phyloP scores from a whole-genome alignment of 2,329 filamentous ascomycete genomes.

The Trichoderma simmonsii region DNA sequence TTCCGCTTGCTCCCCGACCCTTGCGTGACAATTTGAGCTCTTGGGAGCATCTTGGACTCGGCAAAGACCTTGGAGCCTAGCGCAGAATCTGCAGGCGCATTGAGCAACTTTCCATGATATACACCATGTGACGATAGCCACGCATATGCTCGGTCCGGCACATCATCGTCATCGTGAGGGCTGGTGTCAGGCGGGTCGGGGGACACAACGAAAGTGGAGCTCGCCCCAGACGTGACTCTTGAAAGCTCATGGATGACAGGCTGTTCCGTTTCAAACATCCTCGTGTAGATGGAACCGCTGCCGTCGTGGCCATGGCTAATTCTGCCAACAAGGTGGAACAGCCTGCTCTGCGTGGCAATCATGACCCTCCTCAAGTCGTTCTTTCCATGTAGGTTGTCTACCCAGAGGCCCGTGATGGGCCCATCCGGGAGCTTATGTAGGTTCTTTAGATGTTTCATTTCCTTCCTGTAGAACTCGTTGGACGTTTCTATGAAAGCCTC shows the following conservation, averaged over 20 bases:
- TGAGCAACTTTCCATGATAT: constrained; percentile 76
- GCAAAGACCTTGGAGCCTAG: constrained; percentile 73
- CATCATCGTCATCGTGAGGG: constrained; percentile 56
- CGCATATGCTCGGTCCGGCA: constrained; percentile 74
- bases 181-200: constrained; percentile 63
- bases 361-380: constrained; percentile 73
- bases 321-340: constrained; percentile 80
- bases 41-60: constrained; percentile 73
- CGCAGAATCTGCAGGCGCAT: constrained; percentile 55
- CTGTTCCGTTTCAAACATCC: constrained; percentile 82
- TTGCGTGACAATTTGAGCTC: constrained; percentile 67
- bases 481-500: constrained; percentile 93
- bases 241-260: constrained; percentile 72
- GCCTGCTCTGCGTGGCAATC: constrained; percentile 71
- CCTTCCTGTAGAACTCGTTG: constrained; percentile 90
- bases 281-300: constrained; percentile 79
- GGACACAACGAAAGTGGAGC: constrained; percentile 68
- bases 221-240: constrained; percentile 51
- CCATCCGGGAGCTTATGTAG: constrained; percentile 81
- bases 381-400: constrained; percentile 66
- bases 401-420: constrained; percentile 81
- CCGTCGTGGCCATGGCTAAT: constrained; percentile 74
- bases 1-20: constrained; percentile 64
- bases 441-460: constrained; percentile 86
- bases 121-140: constrained; percentile 89